Base-by-base conservation (phyloP, 2,329 filamentous ascomycete genomes). In the Neurospora crassa region DNA sequence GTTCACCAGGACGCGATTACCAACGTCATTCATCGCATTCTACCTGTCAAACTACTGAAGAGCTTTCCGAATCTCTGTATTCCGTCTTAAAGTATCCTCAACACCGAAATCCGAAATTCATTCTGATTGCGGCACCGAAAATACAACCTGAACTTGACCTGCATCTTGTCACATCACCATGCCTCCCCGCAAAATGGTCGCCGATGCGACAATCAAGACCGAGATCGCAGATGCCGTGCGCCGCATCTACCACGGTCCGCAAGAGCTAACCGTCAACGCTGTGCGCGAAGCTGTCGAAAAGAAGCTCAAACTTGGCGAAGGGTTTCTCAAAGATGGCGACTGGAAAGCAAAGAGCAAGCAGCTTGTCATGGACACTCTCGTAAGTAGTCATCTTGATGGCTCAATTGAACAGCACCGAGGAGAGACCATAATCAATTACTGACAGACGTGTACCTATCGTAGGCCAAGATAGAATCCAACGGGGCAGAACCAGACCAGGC, bases 311-410 rank as follows among this genome's bases (percentile, higher is more conserved):
- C 81, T 90, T 1, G 82, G 84, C 0, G 78, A 83, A 1, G 85
- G 83, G 0, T 88, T 89, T 73, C 84, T 90, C 68, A 80, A 80
- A 16, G 74, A 77, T 1, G 79, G 74, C 0, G 79, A 84, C 18
- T 90, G 89, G 89, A 90, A 90, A 77, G 78, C 80, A 5, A 84
- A 82, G 74, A 90, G 87, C 78, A 90, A 90, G 76, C 77, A 78
- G 0, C 75, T 89, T n/a, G 88, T 90, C 73, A 85, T 85, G 69
- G 79, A 80, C 20, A 80, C 83, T 68, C 83, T 86, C n/a, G 88
- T 90, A 82, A 73, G 86, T 70, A 20, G 29, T 37, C 6, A 37
- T 37, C 0, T 41, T n/a, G 18, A 7, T 5, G 24, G 41, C 20
- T 5, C 24, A 40, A 2, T 59, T 20, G 24, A 24, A 3, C 12